Percentiles rank a stretch among this genome's conserved stretches.
Evolutionary conservation across 2,329 filamentous ascomycete genomes (phyloP).

Genomic region (Aspergillus floridensis): DNA sequence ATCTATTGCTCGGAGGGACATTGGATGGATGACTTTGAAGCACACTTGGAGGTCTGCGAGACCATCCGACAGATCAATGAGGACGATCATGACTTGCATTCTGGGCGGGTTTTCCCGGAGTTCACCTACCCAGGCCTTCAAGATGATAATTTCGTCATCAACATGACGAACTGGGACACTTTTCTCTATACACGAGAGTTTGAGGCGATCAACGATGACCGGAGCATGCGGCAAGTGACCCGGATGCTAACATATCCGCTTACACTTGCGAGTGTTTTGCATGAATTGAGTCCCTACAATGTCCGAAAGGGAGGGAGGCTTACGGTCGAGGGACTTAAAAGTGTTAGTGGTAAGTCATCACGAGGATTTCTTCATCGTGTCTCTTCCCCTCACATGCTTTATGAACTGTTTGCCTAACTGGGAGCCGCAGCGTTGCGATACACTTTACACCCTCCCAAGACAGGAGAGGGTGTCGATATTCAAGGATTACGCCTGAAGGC

Average conservation of each 20-base stretch:
- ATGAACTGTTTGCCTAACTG: slow-evolving; percentile 1
- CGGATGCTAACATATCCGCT: slow-evolving; percentile 89
- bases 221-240: slow-evolving; percentile 89
- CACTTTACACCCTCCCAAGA: slow-evolving; percentile 81
- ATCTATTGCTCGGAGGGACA: slow-evolving; percentile 93
- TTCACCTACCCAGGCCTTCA: slow-evolving; percentile 87
- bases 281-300: slow-evolving; percentile 91
- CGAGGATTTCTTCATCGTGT: background rate
- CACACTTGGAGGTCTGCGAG: slow-evolving; percentile 89
- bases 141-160: slow-evolving; percentile 87
- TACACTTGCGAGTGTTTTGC: slow-evolving; percentile 85
- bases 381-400: background rate
- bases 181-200: slow-evolving; percentile 91
- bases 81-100: slow-evolving; percentile 91
- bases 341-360: slow-evolving; percentile 71
- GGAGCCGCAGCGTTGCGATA: slow-evolving; percentile 72
- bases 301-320: slow-evolving; percentile 72
- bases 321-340: slow-evolving; percentile 87
- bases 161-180: slow-evolving; percentile 99
- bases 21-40: slow-evolving; percentile 94
- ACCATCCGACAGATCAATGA: slow-evolving; percentile 91
- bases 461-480: slow-evolving; percentile 70
- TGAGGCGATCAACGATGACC: slow-evolving; percentile 83
- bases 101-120: slow-evolving; percentile 87
- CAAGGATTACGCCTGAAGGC: slow-evolving; percentile 79